These are phyloP conservation scores for Myrica gale DNA, from an alignment of 306 rosid species.

Conservation along the genomic window DNA sequence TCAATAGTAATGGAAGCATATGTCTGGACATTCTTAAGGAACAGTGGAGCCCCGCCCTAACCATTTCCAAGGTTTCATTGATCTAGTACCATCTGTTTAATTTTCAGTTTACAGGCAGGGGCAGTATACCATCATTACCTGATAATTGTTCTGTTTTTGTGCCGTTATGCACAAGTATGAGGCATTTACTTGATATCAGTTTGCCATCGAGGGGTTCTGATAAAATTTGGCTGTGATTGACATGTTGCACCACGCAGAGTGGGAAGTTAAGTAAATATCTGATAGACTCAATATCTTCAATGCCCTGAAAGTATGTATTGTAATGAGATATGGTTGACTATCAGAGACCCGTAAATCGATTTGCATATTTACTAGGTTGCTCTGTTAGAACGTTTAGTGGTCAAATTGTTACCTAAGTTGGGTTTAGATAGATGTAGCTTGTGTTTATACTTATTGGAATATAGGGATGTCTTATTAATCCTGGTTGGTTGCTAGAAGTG, in stretches of 20 bases:
- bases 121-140: not conserved
- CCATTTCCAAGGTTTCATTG: conserved; percentile 74
- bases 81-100: not conserved
- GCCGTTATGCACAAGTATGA: not conserved
- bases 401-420: not conserved
- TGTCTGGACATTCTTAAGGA: conserved; percentile 89
- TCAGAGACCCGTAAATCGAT: not conserved
- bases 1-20: conserved; percentile 84
- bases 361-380: not conserved
- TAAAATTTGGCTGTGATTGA: not conserved
- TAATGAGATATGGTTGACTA: not conserved
- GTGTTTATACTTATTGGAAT: not conserved
- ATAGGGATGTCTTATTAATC: not conserved
- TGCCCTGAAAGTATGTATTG: not conserved
- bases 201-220: not conserved
- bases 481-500: not conserved
- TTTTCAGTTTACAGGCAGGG: not conserved
- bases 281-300: not conserved
- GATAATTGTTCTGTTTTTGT: not conserved
- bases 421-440: not conserved
- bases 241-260: not conserved
- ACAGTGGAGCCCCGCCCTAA: conserved; percentile 88
- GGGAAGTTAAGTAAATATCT: not conserved
- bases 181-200: not conserved
- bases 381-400: not conserved